A percentile compares a stretch with the other conserved stretches of the same genome.
These are phyloP conservation scores for Actinidia chinensis DNA, from an alignment of 179 eudicot genomes.

Conservation along the genomic window DNA sequence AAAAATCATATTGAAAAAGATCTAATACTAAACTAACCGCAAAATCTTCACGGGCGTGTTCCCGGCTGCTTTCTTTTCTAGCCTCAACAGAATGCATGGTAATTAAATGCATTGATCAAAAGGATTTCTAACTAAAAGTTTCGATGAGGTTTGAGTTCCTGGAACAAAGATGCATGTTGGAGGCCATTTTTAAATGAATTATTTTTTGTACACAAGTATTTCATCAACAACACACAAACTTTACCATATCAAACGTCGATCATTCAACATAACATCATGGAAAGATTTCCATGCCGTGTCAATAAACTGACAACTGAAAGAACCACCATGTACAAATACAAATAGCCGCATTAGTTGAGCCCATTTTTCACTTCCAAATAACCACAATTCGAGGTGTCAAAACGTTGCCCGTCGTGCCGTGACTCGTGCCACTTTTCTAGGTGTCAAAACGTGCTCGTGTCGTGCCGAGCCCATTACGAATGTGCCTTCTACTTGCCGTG, in stretches of 20 bases:
- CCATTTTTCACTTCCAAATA: neutral
- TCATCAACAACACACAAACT: neutral
- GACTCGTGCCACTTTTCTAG: too few relatives aligned
- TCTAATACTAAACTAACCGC: conserved; percentile 65
- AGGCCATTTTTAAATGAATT: neutral
- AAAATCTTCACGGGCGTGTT: conserved; percentile 98
- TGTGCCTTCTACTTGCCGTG: too few relatives aligned
- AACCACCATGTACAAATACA: neutral
- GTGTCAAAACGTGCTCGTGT: too few relatives aligned
- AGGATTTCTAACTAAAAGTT: conserved; percentile 93
- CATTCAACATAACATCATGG: conserved; percentile 80
- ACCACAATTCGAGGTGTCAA: conserved; percentile 26
- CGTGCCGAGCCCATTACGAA: too few relatives aligned
- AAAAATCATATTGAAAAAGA: too few relatives aligned
- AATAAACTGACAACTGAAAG: conserved; percentile 76
- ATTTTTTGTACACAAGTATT: neutral
- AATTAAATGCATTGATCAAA: conserved; percentile 83
- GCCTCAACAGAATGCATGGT: conserved; percentile 99
- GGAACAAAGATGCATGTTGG: conserved; percentile 5
- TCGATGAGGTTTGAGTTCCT: conserved; percentile 95
- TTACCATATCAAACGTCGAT: conserved; percentile 89
- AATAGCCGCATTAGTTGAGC: neutral
- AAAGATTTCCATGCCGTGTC: conserved; percentile 91
- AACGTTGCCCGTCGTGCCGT: too few relatives aligned
- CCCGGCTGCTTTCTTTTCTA: conserved; percentile 97